phyloP scores from a whole-genome alignment of 345 rosid genomes.

The Barbarea vulgaris region DNA sequence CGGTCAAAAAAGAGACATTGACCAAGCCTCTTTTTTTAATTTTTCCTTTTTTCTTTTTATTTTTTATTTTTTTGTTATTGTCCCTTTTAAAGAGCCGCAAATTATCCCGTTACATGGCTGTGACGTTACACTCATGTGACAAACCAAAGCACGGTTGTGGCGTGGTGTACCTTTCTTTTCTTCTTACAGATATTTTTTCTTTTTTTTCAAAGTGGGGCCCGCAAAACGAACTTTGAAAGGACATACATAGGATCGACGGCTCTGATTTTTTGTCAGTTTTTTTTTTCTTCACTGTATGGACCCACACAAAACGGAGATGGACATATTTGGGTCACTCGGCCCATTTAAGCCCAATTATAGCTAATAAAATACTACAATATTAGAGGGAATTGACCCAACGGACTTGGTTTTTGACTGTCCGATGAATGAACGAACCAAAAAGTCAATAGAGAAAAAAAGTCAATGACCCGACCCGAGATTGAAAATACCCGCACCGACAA shows the following conservation, averaged over 20 bases:
- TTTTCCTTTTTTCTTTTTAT: not conserved
- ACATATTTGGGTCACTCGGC: not conserved
- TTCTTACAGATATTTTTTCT: constrained; percentile 17
- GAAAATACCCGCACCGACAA: constrained; percentile 29
- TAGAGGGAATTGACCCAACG: not conserved
- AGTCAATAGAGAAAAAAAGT: not conserved
- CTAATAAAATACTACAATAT: not conserved
- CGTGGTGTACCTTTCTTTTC: constrained; percentile 33
- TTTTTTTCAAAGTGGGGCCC: constrained; percentile 28
- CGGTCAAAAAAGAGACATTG: constrained; percentile 42
- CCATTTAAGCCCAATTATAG: not conserved
- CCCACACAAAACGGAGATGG: not conserved
- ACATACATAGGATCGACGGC: constrained; percentile 40
- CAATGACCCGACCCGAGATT: constrained; percentile 31
- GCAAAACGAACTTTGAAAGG: constrained; percentile 31
- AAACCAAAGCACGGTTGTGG: constrained; percentile 38
- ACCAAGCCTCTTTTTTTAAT: constrained; percentile 18
- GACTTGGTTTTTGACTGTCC: constrained; percentile 14
- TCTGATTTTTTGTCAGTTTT: constrained; percentile 38
- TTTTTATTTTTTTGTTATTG: no score
- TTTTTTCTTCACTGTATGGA: not conserved
- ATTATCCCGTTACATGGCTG: constrained; percentile 28
- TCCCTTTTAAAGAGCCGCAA: constrained; percentile 29
- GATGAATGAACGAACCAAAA: not conserved
- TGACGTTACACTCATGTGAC: constrained; percentile 33